Percentiles rank a stretch among this genome's conserved stretches.
phyloP scores from a whole-genome alignment of 768 basidiomycete species.

The Calocybe indica region DNA sequence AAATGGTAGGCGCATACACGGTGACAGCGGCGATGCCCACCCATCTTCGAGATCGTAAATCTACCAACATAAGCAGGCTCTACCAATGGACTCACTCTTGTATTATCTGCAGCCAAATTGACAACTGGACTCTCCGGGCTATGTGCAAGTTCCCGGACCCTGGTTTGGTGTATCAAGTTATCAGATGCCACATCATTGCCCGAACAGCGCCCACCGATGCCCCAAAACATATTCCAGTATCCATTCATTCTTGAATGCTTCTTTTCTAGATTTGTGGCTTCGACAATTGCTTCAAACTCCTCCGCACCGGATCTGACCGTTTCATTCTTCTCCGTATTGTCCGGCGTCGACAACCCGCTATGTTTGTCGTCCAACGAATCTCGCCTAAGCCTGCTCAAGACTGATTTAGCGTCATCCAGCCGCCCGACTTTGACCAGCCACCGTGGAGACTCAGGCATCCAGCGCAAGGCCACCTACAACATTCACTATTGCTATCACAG shows the following conservation, averaged over 20 bases:
- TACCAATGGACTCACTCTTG: slow-evolving; percentile 26
- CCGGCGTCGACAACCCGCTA: slow-evolving; percentile 11
- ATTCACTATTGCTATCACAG: neutral
- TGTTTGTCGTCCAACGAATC: too few relatives aligned
- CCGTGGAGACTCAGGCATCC: slow-evolving; percentile 32
- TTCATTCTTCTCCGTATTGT: neutral
- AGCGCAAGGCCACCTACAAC: slow-evolving; percentile 22
- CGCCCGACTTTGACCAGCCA: slow-evolving; percentile 36
- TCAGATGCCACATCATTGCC: neutral
- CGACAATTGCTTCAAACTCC: slow-evolving; percentile 33
- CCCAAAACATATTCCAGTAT: slow-evolving; percentile 41
- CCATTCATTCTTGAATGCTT: slow-evolving; percentile 31
- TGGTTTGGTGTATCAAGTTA: slow-evolving; percentile 1
- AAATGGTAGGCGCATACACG: slow-evolving; percentile 39
- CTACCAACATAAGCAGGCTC: neutral
- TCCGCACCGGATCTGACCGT: slow-evolving; percentile 13
- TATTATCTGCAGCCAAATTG: slow-evolving; percentile 39
- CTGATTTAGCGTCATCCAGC: slow-evolving; percentile 26
- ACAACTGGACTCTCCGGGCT: slow-evolving; percentile 34
- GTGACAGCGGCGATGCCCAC: slow-evolving; percentile 41
- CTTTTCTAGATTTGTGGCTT: slow-evolving; percentile 32
- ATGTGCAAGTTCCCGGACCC: slow-evolving; percentile 33
- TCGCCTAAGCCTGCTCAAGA: slow-evolving; percentile 25
- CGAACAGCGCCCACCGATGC: slow-evolving; percentile 20
- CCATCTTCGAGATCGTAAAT: slow-evolving; percentile 20